Base-by-base conservation (phyloP, 2,329 filamentous ascomycete genomes). In the Graphilbum ipis-grandicollis region DNA sequence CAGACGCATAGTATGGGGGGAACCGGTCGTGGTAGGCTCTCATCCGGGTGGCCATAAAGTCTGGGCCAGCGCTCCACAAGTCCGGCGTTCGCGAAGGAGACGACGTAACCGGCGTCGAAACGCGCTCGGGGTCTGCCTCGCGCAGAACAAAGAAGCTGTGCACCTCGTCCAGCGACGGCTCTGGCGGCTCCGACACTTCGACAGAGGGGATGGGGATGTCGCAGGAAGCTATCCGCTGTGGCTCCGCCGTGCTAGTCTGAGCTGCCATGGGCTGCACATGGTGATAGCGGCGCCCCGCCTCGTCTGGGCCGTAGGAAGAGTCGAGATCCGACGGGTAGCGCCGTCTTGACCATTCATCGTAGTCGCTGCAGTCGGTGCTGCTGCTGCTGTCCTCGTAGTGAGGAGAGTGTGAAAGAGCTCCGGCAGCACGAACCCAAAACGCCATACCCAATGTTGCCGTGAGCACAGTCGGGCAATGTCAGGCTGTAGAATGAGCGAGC, bases 181-280 rank as follows among this genome's bases (percentile, higher is more conserved):
- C n/a, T 5, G 40, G 33, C 17, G 33, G 8, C 10, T 40, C 38
- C 12, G 25, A 21, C 9, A 33, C 26, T 19, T 42, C 40, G 9
- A 42, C 36, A 29, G 39, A 33, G 37, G 32, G 36, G 34, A 34
- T 36, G 34, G 39, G 39, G 7, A 41, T 28, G 19, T 41, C 36
- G 34, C 36, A 34, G 21, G 21, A 23, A 23, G 21, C 21, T 10
- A 23, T 10, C 10, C 6, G 21, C 10, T 5, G 6, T 10, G 21
- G 5, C 21, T 23, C 21, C 10, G 6, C 21, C 5, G 21, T 10
- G 10, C 21, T 23, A 10, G 5, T 5, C 21, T 5, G 21, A 6
- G 21, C 21, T 10, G 21, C 6, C 10, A 10, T 5, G 5, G 21
- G 21, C 6, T 23, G 10, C 6, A 23, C 21, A 5, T 5, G 21